Evolutionary conservation across 179 eudicot species (phyloP), one percentile per base, ranked within the genome.

Genomic region (Beta corolliflora): DNA sequence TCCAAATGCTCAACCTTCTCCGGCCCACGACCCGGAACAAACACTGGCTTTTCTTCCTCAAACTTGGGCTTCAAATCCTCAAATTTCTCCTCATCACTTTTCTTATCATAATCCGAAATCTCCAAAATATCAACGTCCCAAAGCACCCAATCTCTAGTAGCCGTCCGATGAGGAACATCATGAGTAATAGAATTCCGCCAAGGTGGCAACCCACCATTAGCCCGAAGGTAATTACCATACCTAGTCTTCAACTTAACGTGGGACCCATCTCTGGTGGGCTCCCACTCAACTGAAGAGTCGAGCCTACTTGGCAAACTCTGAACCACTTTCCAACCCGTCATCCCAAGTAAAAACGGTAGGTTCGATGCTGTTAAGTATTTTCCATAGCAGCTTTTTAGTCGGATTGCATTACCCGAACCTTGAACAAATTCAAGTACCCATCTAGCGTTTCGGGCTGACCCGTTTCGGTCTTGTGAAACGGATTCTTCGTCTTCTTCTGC

Each of bases 141-240:
- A n/a, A 90, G 69, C 31, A 94, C 84, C 99, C 98, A 94, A 79
- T 91, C 94, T 82, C 88, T 87, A 0, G 97, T 92, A 53, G 90
- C 82, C 13, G 89, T 87, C 72, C 97, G 76, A 18, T 92, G 89
- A 19, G 99, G 98, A 16, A 91, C 81, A 54, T 96, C 99, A 77
- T 96, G 99, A 1, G 99, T 96, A 14, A 96, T 89, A 13, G 98
- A 89, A 83, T 93, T 94, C 76, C 94, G 81, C 98, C 97, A 94
- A 1, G 99, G 99, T 9, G 97, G 98, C 41, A 91, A 10, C 7
- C 96, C 96, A 0, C 98, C 93, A 41, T 96, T 96, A 2, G 92
- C 99, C 29, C 99, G 83, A 61, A 96, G 83, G 63, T 86, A 96
- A 61, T 89, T 85, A 9, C 97, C 97, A 19, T 88, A 82, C 46